Evolutionary conservation across 495 filamentous ascomycete genomes (phyloP).

Genomic region (Penicillium taxi): DNA sequence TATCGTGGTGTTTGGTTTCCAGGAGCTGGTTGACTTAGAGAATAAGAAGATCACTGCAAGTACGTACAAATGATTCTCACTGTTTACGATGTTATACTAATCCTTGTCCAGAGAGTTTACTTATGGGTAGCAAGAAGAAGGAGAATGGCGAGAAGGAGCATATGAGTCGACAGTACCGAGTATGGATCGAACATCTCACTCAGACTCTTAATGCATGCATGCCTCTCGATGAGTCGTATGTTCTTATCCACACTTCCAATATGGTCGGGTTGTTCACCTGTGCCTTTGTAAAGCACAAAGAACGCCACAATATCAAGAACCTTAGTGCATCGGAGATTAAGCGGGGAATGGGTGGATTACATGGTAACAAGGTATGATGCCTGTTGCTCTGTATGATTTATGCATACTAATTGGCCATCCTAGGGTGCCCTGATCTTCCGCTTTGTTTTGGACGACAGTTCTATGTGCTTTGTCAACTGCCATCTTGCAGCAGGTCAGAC

Average conservation of each 20-base stretch:
- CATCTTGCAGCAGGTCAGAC: conserved; percentile 93
- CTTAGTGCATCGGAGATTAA: conserved; percentile 79
- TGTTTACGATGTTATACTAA: conserved; percentile 13
- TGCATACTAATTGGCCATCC: conserved; percentile 4
- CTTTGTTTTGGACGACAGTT: conserved; percentile 84
- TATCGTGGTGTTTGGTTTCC: conserved; percentile 92
- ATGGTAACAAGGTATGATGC: conserved; percentile 76
- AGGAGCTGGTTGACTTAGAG: conserved; percentile 93
- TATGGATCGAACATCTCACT: conserved; percentile 85
- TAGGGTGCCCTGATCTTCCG: conserved; percentile 84
- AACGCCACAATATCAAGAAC: conserved; percentile 65
- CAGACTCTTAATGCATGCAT: conserved; percentile 74
- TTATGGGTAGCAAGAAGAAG: conserved; percentile 70
- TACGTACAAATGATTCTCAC: conserved; percentile 31
- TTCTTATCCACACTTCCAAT: conserved; percentile 77
- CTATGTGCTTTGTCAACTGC: conserved; percentile 93
- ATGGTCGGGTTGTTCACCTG: conserved; percentile 93
- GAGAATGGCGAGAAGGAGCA: conserved; percentile 80
- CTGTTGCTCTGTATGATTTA: neutral
- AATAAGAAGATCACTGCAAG: conserved; percentile 96
- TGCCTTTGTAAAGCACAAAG: conserved; percentile 78
- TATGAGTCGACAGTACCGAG: conserved; percentile 95
- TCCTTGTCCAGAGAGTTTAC: conserved; percentile 50
- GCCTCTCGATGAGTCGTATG: conserved; percentile 70
- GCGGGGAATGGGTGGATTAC: conserved; percentile 83